Percentiles rank a stretch among this genome's conserved stretches.
phyloP scores from a whole-genome alignment of 2,329 filamentous ascomycete species.

The Dothiorella sarmentorum region DNA sequence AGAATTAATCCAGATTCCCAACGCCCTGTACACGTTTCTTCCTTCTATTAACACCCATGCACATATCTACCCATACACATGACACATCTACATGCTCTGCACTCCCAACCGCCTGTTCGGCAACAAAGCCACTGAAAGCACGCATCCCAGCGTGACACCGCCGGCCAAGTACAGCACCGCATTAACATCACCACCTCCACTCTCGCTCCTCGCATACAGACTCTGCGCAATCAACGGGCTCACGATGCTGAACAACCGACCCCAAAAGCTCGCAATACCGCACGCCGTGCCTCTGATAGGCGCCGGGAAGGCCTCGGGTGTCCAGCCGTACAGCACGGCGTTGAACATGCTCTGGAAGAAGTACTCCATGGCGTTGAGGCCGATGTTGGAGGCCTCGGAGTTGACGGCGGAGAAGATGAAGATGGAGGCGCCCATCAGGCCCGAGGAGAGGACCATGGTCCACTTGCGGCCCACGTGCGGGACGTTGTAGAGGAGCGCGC shows the following conservation, averaged over 20 bases:
- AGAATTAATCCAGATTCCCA: not conserved
- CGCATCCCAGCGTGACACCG: constrained; percentile 52
- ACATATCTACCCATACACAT: not conserved
- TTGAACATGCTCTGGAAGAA: constrained; percentile 54
- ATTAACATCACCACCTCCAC: constrained; percentile 42
- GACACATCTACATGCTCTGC: constrained; percentile 25
- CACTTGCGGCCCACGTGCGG: constrained; percentile 44
- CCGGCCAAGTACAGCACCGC: constrained; percentile 56
- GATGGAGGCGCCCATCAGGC: constrained; percentile 44
- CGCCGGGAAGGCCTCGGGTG: constrained; percentile 51
- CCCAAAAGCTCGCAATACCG: constrained; percentile 58
- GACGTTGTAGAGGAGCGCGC: constrained; percentile 46
- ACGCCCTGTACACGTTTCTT: not conserved
- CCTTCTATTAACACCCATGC: not conserved
- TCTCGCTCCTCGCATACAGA: constrained; percentile 27
- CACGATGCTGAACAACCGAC: constrained; percentile 56
- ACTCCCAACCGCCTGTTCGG: constrained; percentile 39
- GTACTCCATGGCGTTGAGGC: constrained; percentile 51
- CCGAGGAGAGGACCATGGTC: constrained; percentile 44
- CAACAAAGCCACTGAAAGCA: constrained; percentile 49
- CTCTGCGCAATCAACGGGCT: constrained; percentile 55
- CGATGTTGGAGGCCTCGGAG: constrained; percentile 45
- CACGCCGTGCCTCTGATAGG: constrained; percentile 52
- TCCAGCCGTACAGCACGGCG: constrained; percentile 51
- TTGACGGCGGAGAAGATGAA: constrained; percentile 47